Base-by-base conservation (phyloP, 176 grass and related monocot species). In the Puya raimondii region DNA sequence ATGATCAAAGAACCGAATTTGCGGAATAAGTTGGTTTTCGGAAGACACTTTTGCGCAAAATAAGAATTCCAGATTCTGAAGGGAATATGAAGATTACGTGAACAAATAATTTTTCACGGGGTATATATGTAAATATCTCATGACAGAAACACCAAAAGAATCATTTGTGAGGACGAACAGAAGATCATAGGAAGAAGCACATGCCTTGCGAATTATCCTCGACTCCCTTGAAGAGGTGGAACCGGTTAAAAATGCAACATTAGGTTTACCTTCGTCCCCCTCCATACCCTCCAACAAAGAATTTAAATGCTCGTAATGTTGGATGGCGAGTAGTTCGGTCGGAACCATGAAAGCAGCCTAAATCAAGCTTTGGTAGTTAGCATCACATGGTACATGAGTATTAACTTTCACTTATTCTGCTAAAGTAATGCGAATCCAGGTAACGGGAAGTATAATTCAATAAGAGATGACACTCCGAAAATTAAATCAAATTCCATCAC, bases 321-420 rank as follows among this genome's bases (percentile, higher is more conserved):
- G 93, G 51, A 83, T 65, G 18, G 89, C 93, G 64, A 97, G 93
- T 70, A 92, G 63, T 74, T 97, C 93, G 14, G 89, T 92, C 68
- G 93, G 93, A 76, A 90, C 93, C 93, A 96, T 96, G 71, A 96
- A 89, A 76, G 92, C 92, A 79, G 86, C 92, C 92, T 96, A 67
- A 23, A 69, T 66, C 65, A 70, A 75, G 74, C 48, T 79, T 47
- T 52, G n/a, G 12, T 13, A 15, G 47, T 61, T 69, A 68, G 17
- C 2, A 68, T 59, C 2, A 33, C 23, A 5, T 16, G 12, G 13
- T 66, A 14, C 20, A 15, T 14, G 10, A 59, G 54, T 59, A 59
- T 18, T 14, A 17, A 9, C 16, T 20, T 59, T 18, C 20, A 2
- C 16, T 59, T 59, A 18, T 18, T 10, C 1, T 9, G 20, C 54